Conservation (phyloP, 2,329 filamentous ascomycete species). For the Fusarium kyushuense region DNA sequence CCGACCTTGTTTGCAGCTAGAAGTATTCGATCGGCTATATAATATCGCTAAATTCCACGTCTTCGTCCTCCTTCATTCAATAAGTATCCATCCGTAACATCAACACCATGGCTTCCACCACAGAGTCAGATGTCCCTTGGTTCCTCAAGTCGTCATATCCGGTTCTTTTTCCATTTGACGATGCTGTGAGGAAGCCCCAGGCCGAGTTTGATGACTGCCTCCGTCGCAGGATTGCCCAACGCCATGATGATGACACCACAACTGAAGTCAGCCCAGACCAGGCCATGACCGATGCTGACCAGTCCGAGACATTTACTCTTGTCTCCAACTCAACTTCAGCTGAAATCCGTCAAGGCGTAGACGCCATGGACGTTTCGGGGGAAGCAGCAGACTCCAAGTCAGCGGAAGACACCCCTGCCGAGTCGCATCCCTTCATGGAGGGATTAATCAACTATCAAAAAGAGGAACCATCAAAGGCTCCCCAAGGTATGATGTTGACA, state of each 20-base stretch:
- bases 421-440: slow-evolving; percentile 52
- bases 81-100: slow-evolving; percentile 1
- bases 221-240: slow-evolving; percentile 42
- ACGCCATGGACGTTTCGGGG: slow-evolving; percentile 26
- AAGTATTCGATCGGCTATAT: slow-evolving; percentile 15
- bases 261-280: slow-evolving; percentile 4
- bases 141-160: slow-evolving; percentile 56
- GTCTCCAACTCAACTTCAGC: slow-evolving; percentile 46
- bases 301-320: slow-evolving; percentile 47
- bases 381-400: background rate
- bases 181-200: slow-evolving; percentile 51
- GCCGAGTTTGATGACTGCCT: slow-evolving; percentile 53
- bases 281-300: slow-evolving; percentile 27
- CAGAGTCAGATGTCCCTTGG: slow-evolving; percentile 50
- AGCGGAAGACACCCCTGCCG: background rate
- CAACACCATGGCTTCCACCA: slow-evolving; percentile 39
- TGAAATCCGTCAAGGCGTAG: slow-evolving; percentile 40
- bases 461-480: slow-evolving; percentile 25
- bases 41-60: background rate
- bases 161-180: slow-evolving; percentile 54
- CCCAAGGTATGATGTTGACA: slow-evolving; percentile 63
- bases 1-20: slow-evolving; percentile 13
- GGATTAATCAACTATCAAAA: slow-evolving; percentile 47
- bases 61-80: background rate
- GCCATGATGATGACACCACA: slow-evolving; percentile 20